phyloP scores from a whole-genome alignment of 495 filamentous ascomycete species.

The Penicillium coffeae region DNA sequence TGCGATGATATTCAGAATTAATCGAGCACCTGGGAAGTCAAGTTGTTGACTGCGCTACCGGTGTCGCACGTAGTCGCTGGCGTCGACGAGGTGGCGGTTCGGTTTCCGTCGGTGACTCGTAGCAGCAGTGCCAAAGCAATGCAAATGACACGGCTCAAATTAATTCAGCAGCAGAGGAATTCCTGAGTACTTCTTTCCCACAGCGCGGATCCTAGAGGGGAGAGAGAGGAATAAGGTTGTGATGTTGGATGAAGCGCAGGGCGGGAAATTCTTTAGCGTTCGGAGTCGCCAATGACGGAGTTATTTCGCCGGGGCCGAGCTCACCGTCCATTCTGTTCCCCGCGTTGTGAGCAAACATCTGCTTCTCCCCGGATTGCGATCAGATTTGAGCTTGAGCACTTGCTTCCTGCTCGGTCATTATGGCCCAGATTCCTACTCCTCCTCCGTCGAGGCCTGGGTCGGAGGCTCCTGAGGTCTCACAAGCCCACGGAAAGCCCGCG shows the following conservation, averaged over 20 bases:
- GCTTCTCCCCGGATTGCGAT: neutral
- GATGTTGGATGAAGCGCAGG: conserved; percentile 14
- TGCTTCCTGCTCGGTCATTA: conserved; percentile 3
- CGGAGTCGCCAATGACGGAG: conserved; percentile 40
- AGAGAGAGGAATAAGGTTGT: conserved; percentile 6
- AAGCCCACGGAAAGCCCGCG: conserved; percentile 16
- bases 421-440: conserved; percentile 38
- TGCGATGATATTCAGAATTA: no score
- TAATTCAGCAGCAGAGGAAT: no score
- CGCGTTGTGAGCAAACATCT: neutral
- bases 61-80: neutral
- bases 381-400: neutral
- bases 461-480: conserved; percentile 18
- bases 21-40: no score
- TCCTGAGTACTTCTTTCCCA: neutral
- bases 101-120: neutral
- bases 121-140: neutral
- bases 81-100: conserved; percentile 11
- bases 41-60: no score
- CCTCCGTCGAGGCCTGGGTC: conserved; percentile 34
- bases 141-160: no score
- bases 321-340: conserved; percentile 16
- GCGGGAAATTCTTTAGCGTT: conserved; percentile 42
- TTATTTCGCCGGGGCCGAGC: conserved; percentile 37
- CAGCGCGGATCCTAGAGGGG: neutral